Percentiles rank a stretch among this genome's conserved stretches.
These are phyloP conservation scores for Eurotiales sp. DNA, from an alignment of 2,329 filamentous ascomycete species.

Conservation along the genomic window DNA sequence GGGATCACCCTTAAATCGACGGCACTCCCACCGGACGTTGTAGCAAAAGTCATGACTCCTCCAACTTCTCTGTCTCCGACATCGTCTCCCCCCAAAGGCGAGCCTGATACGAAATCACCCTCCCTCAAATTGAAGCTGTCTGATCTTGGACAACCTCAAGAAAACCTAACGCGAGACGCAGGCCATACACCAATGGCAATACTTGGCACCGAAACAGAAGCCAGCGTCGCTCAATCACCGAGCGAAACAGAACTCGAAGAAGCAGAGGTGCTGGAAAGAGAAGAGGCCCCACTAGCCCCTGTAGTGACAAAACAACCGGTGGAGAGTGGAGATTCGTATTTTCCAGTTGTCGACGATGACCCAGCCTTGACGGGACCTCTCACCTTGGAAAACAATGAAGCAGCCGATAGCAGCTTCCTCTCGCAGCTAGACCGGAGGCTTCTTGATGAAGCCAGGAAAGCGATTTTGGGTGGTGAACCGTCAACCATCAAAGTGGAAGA, in stretches of 20 bases:
- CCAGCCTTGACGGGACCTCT: constrained; percentile 42
- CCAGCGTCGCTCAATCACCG: constrained; percentile 22
- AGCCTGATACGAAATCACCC: constrained; percentile 25
- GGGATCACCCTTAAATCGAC: constrained; percentile 47
- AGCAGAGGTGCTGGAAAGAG: constrained; percentile 14
- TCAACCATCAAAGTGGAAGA: constrained; percentile 22
- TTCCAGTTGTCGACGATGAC: constrained; percentile 38
- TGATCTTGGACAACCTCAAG: constrained; percentile 36
- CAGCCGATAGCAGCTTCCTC: constrained; percentile 39
- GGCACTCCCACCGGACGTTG: constrained; percentile 40
- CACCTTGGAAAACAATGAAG: constrained; percentile 39
- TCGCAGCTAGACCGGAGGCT: constrained; percentile 42
- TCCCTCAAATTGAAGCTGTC: constrained; percentile 33
- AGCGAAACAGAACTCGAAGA: constrained; percentile 15
- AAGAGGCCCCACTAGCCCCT: constrained; percentile 32
- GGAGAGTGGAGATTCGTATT: constrained; percentile 40
- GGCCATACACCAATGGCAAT: constrained; percentile 45
- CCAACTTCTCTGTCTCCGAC: constrained; percentile 36
- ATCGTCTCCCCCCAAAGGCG: constrained; percentile 24
- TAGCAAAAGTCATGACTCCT: constrained; percentile 42
- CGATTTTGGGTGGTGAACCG: constrained; percentile 19
- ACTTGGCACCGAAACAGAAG: constrained; percentile 34
- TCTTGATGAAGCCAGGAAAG: constrained; percentile 36
- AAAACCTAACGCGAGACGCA: constrained; percentile 38
- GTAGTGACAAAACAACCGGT: constrained; percentile 29